Percentiles rank a stretch among this genome's conserved stretches.
Conservation (phyloP, 1,284 basidiomycete genomes). For the Takashimella tepidaria region DNA sequence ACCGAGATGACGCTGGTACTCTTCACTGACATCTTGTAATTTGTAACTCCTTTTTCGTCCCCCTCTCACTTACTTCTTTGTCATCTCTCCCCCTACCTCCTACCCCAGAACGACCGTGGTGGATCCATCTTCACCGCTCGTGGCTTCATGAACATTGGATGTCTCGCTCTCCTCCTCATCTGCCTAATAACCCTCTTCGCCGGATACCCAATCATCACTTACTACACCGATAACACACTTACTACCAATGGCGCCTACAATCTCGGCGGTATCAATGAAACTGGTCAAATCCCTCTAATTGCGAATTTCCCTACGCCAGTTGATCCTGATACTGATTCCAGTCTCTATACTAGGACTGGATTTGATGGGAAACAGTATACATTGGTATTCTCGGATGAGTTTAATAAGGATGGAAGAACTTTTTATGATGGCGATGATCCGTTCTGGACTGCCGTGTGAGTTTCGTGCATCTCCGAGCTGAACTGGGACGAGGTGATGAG, state of each 20-base stretch:
- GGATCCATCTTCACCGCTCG: constrained; percentile 64
- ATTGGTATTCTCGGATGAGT: constrained; percentile 53
- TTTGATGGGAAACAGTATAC: constrained; percentile 45
- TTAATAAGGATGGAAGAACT: constrained; percentile 60
- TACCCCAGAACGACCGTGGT: constrained; percentile 52
- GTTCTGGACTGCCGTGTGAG: constrained; percentile 46
- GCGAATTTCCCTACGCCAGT: constrained; percentile 64
- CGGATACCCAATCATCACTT: constrained; percentile 48
- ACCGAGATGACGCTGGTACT: too few species aligned
- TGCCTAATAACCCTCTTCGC: constrained; percentile 65
- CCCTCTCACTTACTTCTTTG: background rate
- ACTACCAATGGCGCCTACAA: constrained; percentile 52
- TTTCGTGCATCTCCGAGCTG: too few species aligned
- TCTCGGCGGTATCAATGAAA: constrained; percentile 55
- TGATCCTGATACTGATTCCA: constrained; percentile 64
- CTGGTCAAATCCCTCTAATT: constrained; percentile 58
- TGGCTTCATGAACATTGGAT: constrained; percentile 71
- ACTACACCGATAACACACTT: constrained; percentile 33
- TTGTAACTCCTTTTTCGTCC: background rate
- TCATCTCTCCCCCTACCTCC: background rate
- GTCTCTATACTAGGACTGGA: constrained; percentile 35
- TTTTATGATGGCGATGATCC: constrained; percentile 62
- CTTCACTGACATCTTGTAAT: too few species aligned
- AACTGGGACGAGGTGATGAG: too few species aligned
- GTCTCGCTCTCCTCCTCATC: constrained; percentile 59